Conservation (phyloP, 768 basidiomycete species). For the Tulasnella sp. region DNA sequence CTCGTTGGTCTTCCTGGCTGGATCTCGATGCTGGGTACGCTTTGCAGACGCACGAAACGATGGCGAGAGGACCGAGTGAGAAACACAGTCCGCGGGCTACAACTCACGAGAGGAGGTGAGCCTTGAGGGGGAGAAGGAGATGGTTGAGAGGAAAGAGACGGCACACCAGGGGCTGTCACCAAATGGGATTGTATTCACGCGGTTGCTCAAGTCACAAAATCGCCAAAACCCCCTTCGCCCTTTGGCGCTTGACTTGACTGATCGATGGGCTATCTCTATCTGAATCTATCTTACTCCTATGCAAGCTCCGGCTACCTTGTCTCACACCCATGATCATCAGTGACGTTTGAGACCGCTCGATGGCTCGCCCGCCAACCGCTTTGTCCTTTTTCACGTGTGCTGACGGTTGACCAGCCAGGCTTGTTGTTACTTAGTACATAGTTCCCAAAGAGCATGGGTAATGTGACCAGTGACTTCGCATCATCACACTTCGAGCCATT, state of each 20-base stretch:
- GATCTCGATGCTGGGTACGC: slow-evolving; percentile 1
- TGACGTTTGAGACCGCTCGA: too few relatives aligned
- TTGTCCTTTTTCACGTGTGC: neutral
- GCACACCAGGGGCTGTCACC: neutral
- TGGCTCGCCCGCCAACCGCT: neutral
- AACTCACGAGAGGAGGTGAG: neutral
- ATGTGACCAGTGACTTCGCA: too few relatives aligned
- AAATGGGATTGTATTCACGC: slow-evolving; percentile 1
- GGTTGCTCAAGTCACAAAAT: neutral
- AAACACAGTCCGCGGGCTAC: slow-evolving; percentile 1
- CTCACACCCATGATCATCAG: too few relatives aligned
- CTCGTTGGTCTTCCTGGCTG: neutral
- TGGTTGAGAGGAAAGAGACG: slow-evolving; percentile 1
- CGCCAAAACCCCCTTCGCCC: neutral
- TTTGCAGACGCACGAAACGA: slow-evolving; percentile 17
- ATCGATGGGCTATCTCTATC: neutral
- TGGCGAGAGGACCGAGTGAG: neutral
- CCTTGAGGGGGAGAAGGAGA: neutral
- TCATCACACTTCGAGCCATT: too few relatives aligned
- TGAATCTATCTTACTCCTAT: neutral
- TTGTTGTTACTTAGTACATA: too few relatives aligned
- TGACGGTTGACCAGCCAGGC: slow-evolving; percentile 1
- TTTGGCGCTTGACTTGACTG: neutral
- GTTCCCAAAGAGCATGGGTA: too few relatives aligned
- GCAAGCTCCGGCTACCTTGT: too few relatives aligned